These are phyloP conservation scores for Hemisphaericaspora subhashii DNA, from an alignment of 1,139 yeast genomes.

Conservation along the genomic window DNA sequence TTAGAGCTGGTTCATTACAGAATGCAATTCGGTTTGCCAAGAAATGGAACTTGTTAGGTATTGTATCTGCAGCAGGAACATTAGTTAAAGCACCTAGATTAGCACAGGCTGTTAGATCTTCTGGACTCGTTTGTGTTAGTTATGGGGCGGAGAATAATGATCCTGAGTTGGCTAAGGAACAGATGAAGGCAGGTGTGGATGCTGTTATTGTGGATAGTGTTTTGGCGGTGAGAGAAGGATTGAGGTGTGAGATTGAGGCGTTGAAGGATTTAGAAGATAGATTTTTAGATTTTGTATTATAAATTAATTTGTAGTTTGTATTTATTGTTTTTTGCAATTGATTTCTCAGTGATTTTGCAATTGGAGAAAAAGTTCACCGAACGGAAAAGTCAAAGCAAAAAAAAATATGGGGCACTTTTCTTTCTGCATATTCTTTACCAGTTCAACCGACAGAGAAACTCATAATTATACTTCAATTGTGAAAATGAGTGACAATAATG, in stretches of 20 bases:
- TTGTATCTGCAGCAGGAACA: slow-evolving; percentile 87
- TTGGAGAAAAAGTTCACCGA: background rate
- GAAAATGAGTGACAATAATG: background rate
- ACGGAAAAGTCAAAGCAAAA: background rate
- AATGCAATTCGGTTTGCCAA: slow-evolving; percentile 90
- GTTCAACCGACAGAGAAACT: no score
- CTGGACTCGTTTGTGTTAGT: slow-evolving; percentile 91
- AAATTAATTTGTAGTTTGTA: background rate
- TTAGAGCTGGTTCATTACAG: slow-evolving; percentile 84
- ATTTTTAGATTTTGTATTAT: background rate
- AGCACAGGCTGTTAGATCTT: slow-evolving; percentile 83
- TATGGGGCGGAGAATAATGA: slow-evolving; percentile 85
- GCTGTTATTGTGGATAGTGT: slow-evolving; percentile 97
- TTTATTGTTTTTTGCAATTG: no score
- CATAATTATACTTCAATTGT: no score
- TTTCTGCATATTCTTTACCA: no score
- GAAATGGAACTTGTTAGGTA: slow-evolving; percentile 89
- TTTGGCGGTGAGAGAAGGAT: slow-evolving; percentile 84
- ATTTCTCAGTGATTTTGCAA: no score
- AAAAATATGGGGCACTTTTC: background rate
- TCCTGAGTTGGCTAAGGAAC: slow-evolving; percentile 81
- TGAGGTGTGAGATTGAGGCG: slow-evolving; percentile 41
- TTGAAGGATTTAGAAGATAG: slow-evolving; percentile 16
- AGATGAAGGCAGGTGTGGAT: slow-evolving; percentile 93
- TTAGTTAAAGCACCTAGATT: slow-evolving; percentile 84